Evolutionary conservation across 768 basidiomycete genomes (phyloP), one percentile per base, ranked within the genome.

Genomic region (Myochromella boudieri): DNA sequence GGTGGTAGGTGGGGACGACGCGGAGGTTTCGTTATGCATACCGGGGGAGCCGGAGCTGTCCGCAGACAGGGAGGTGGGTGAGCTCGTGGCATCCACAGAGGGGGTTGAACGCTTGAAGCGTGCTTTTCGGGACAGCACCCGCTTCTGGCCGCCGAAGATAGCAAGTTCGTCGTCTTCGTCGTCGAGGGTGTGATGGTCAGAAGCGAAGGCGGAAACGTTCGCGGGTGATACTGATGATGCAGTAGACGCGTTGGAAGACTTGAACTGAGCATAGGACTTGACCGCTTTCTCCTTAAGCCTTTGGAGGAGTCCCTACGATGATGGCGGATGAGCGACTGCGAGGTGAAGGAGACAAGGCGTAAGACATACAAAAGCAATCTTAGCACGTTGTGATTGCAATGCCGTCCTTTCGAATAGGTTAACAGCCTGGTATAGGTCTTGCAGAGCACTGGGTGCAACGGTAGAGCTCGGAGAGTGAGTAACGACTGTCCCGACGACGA

Each of bases 401-500:
- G 78, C 70, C 1, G 72, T 69, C 46, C 64, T 62, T 49, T 78
- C 68, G 44, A 80, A 81, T 3, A 81, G 55, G 3, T 68, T 64
- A 5, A 78, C 60, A 1, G 76, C 77, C 3, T 71, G 56, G 15
- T 69, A 68, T 20, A 82, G 64, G 51, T 82, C 78, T 7, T 68
- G 52, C 36, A 81, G 63, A 1, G 81, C 80, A 48, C 71, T 73
- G 0, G 70, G 52, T 0, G 80, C 75, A 17, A 81, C 68, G 32
- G 66, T 74, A 3, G 72, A 79, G 38, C 63, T 70, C 1, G 81
- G 80, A 6, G 74, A 76, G 12, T 77, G 72, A 1, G 77, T 76
- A n/a, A 82, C 78, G n/a, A 82, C 73, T 2, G 78, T 78, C 2
- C 81, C 81, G 1, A 76, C 73, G 41, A 81, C 76, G 10, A 82